Evolutionary conservation across 805 yeast genomes (phyloP).

Genomic region (Starmerella stigmatis): DNA sequence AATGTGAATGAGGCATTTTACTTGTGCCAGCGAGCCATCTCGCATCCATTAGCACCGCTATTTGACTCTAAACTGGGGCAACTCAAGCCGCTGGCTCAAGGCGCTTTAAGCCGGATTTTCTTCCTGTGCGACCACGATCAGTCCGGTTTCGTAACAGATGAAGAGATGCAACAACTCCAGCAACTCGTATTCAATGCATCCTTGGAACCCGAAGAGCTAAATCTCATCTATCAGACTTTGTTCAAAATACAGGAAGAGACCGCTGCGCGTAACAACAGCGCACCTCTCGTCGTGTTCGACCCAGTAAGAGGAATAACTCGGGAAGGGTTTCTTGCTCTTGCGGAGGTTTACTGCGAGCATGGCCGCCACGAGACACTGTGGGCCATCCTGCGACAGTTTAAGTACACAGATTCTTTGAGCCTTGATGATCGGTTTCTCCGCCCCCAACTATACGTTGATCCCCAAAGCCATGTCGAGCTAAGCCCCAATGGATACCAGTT

Average conservation of each 20-base stretch:
- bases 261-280: conserved; percentile 12
- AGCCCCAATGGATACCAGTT: conserved; percentile 89
- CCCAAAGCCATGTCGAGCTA: conserved; percentile 71
- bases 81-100: conserved; percentile 63
- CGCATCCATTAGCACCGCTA: conserved; percentile 85
- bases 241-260: conserved; percentile 30
- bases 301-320: conserved; percentile 47
- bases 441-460: conserved; percentile 68
- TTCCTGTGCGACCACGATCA: conserved; percentile 80
- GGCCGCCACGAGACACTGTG: conserved; percentile 96
- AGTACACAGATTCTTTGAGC: conserved; percentile 85
- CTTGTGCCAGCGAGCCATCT: conserved; percentile 83
- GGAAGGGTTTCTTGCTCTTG: conserved; percentile 66
- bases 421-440: conserved; percentile 66
- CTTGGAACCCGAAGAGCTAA: conserved; percentile 35
- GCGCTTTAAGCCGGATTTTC: conserved; percentile 72
- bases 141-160: conserved; percentile 66
- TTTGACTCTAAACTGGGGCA: conserved; percentile 84
- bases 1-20: conserved; percentile 89
- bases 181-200: conserved; percentile 58
- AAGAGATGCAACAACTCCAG: conserved; percentile 63
- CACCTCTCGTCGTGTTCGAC: not conserved
- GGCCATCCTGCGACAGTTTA: conserved; percentile 83
- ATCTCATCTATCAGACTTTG: conserved; percentile 34
- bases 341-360: conserved; percentile 72